Conservation (phyloP, 139 green algal genomes). For the Dunaliella primolecta region DNA sequence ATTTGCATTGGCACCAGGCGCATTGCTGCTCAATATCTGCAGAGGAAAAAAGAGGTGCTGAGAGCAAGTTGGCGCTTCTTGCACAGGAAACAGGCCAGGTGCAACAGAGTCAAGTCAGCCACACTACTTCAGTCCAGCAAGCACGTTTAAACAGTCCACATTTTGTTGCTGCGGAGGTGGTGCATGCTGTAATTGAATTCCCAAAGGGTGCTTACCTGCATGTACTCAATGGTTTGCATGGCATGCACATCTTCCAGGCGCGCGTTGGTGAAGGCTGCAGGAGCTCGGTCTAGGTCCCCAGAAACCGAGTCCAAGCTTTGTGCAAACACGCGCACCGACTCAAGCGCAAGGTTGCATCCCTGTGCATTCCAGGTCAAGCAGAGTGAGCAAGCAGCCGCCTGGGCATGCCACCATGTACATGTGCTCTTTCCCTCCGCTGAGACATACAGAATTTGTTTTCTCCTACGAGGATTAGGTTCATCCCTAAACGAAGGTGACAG, state of each 20-base stretch:
- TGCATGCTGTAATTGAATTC: too few species aligned
- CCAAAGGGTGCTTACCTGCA: neutral
- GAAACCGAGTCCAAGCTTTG: neutral
- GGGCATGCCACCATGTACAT: neutral
- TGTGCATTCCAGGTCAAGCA: neutral
- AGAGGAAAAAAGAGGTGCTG: too few species aligned
- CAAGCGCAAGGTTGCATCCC: slow-evolving; percentile 20
- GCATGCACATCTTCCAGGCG: slow-evolving; percentile 6
- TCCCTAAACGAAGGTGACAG: slow-evolving; percentile 2
- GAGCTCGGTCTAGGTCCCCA: neutral
- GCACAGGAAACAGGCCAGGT: too few species aligned
- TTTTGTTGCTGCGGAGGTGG: too few species aligned
- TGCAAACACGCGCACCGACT: slow-evolving; percentile 24
- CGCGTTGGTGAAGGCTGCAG: slow-evolving; percentile 10
- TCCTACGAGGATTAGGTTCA: neutral
- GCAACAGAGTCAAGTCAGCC: too few species aligned
- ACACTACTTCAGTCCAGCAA: too few species aligned
- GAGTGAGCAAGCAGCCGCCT: neutral
- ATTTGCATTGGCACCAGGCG: neutral
- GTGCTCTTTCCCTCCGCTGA: neutral
- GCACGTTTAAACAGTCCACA: too few species aligned
- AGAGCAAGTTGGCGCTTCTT: too few species aligned
- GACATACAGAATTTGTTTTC: neutral
- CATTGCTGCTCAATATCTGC: neutral
- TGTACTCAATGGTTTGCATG: slow-evolving; percentile 21